phyloP scores from a whole-genome alignment of 2,329 filamentous ascomycete species.

The Sporothrix inflata region DNA sequence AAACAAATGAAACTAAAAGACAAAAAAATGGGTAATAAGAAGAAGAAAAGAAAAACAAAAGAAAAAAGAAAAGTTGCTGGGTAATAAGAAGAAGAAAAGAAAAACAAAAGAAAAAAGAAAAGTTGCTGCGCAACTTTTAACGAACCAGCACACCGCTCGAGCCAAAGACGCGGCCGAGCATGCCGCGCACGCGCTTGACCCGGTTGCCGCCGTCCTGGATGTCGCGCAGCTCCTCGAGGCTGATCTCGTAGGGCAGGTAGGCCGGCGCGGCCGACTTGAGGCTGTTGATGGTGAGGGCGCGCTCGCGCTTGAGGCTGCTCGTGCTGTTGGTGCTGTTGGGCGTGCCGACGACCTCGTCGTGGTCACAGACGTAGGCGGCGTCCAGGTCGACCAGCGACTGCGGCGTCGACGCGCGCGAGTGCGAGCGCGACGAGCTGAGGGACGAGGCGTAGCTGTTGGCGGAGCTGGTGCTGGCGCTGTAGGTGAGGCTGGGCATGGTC shows the following conservation, averaged over 20 bases:
- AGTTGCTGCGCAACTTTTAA: conserved; percentile 33
- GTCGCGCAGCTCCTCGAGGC: conserved; percentile 55
- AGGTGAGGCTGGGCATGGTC: conserved; percentile 52
- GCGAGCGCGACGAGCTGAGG: conserved; percentile 52
- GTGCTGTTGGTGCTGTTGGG: conserved; percentile 33
- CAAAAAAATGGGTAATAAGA: conserved; percentile 24
- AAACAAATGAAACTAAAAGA: conserved; percentile 8
- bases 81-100: neutral
- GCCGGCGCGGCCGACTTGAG: conserved; percentile 21
- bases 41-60: conserved; percentile 11
- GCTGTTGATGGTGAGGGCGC: neutral
- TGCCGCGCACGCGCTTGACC: conserved; percentile 51
- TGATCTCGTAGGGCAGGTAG: conserved; percentile 60
- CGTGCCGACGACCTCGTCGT: conserved; percentile 45
- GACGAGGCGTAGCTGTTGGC: conserved; percentile 50
- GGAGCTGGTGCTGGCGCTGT: conserved; percentile 50
- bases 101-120: neutral
- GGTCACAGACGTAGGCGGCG: conserved; percentile 49
- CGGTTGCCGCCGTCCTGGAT: conserved; percentile 55
- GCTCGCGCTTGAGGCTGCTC: conserved; percentile 28
- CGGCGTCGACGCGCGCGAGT: conserved; percentile 55
- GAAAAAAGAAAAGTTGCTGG: neutral
- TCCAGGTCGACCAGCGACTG: conserved; percentile 46
- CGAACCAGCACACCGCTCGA: conserved; percentile 44
- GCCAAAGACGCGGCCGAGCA: conserved; percentile 58